A percentile compares a stretch with the other conserved stretches of the same genome.
Evolutionary conservation across 176 grass and related monocot genomes (phyloP).

Genomic region (Hsuehochloa calcarea): DNA sequence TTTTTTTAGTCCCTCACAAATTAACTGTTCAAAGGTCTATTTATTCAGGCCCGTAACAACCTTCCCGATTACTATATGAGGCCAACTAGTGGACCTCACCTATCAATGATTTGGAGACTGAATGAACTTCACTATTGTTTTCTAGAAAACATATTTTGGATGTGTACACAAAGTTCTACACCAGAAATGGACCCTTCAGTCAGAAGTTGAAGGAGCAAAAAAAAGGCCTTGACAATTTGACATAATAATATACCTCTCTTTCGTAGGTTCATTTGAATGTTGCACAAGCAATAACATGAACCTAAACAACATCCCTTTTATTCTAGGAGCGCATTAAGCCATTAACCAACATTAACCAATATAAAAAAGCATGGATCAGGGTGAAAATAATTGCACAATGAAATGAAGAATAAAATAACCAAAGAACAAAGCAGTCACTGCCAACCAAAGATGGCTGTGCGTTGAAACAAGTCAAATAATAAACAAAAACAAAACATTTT

Average conservation of each 20-base stretch:
- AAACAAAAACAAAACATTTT: no score
- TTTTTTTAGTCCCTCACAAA: background rate
- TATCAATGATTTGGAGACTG: background rate
- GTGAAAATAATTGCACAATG: no score
- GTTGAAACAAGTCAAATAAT: no score
- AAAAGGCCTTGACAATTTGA: background rate
- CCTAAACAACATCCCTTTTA: background rate
- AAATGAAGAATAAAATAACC: no score
- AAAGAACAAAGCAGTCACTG: no score
- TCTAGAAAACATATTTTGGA: background rate
- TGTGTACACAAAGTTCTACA: background rate
- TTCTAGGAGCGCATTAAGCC: background rate
- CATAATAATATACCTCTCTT: no score
- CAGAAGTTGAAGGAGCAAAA: background rate
- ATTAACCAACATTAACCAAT: no score
- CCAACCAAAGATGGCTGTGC: no score
- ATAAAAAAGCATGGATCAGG: no score
- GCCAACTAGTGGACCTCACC: background rate
- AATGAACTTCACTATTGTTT: background rate
- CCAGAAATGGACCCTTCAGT: background rate
- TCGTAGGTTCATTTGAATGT: background rate
- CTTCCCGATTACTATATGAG: background rate
- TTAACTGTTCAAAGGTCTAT: background rate
- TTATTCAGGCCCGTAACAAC: no score
- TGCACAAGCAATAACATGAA: background rate